Conservation (phyloP, 768 basidiomycete species). For the Podaxis mareebaensis region DNA sequence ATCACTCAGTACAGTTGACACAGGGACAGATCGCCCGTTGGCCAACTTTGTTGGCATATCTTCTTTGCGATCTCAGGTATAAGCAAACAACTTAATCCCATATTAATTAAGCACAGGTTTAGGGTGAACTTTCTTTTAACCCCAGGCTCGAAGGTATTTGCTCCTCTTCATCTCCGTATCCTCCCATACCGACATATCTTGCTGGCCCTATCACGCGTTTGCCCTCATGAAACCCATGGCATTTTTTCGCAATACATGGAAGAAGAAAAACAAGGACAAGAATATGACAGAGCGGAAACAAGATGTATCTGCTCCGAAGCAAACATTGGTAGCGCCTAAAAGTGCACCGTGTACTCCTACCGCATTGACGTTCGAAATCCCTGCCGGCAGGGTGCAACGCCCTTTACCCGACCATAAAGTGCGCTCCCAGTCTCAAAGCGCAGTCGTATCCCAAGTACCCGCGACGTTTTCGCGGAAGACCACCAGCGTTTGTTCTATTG, state of each 20-base stretch:
- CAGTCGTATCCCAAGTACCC: not conserved
- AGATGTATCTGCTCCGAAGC: not conserved
- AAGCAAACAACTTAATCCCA: slow-evolving; percentile 24
- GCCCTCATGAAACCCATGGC: slow-evolving; percentile 38
- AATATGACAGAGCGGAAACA: slow-evolving; percentile 2
- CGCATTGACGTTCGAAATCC: slow-evolving; percentile 1
- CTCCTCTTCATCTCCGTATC: slow-evolving; percentile 10
- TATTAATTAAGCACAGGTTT: slow-evolving; percentile 25
- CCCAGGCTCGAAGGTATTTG: slow-evolving; percentile 1
- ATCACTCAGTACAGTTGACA: slow-evolving; percentile 21
- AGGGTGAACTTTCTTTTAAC: slow-evolving; percentile 4
- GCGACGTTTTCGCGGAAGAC: slow-evolving; percentile 2
- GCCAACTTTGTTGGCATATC: slow-evolving; percentile 19
- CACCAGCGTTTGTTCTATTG: slow-evolving; percentile 9
- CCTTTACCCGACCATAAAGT: not conserved
- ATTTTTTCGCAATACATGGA: slow-evolving; percentile 41
- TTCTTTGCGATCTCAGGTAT: slow-evolving; percentile 26
- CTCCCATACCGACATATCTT: slow-evolving; percentile 1
- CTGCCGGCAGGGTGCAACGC: not conserved
- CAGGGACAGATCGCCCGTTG: slow-evolving; percentile 37
- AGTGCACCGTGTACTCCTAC: slow-evolving; percentile 13
- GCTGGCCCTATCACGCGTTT: slow-evolving; percentile 7
- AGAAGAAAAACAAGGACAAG: slow-evolving; percentile 30
- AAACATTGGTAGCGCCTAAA: not conserved
- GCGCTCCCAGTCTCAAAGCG: slow-evolving; percentile 5